These are phyloP conservation scores for Tolypocladium paradoxum DNA, from an alignment of 2,329 filamentous ascomycete species.

Conservation along the genomic window DNA sequence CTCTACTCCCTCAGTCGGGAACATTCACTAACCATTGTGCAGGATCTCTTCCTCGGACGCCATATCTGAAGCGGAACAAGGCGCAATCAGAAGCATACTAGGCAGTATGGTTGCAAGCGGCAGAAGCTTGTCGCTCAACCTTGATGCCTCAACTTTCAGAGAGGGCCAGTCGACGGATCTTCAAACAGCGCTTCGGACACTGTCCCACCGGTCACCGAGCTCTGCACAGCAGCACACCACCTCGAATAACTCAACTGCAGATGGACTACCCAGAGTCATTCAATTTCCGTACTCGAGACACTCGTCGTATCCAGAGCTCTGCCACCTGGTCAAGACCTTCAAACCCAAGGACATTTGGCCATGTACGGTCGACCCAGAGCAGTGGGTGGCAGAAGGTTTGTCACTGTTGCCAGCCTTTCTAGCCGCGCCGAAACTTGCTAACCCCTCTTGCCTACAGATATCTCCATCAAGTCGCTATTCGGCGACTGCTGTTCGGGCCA, in stretches of 20 bases:
- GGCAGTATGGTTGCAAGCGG: constrained; percentile 10
- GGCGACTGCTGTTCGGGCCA: constrained; percentile 53
- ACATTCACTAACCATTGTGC: background rate
- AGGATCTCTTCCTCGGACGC: constrained; percentile 10
- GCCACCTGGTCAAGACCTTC: constrained; percentile 56
- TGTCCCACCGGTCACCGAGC: background rate
- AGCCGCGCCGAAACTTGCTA: background rate
- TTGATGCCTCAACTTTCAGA: constrained; percentile 9
- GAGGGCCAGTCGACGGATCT: constrained; percentile 7
- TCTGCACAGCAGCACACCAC: no score
- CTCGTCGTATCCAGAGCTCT: constrained; percentile 74
- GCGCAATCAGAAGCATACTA: constrained; percentile 6
- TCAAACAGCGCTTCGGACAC: background rate
- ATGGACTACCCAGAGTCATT: constrained; percentile 30
- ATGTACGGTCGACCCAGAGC: constrained; percentile 57
- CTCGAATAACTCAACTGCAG: background rate
- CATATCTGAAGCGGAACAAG: constrained; percentile 2
- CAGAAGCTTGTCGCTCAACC: constrained; percentile 14
- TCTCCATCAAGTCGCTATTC: constrained; percentile 61
- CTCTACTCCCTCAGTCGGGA: background rate
- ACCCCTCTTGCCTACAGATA: constrained; percentile 14
- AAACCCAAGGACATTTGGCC: constrained; percentile 69
- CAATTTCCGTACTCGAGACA: constrained; percentile 81
- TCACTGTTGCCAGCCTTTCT: background rate
- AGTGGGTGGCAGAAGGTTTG: constrained; percentile 47